Evolutionary conservation across 2,329 filamentous ascomycete species (phyloP).

Genomic region (Anthostomella pinea): DNA sequence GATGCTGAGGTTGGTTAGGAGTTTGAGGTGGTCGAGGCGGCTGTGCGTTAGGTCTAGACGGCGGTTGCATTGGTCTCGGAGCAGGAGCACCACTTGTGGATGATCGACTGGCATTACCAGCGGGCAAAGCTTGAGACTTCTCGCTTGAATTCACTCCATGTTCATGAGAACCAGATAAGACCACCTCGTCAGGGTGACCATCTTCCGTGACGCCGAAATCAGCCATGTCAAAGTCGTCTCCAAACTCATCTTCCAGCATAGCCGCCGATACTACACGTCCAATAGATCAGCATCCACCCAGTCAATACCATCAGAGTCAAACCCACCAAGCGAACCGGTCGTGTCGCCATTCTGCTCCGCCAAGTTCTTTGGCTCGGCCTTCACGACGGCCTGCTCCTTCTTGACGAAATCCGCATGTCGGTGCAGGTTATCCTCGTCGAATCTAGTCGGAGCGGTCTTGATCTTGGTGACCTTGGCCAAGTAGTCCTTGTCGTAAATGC

Average conservation of each 20-base stretch:
- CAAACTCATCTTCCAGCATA: slow-evolving; percentile 33
- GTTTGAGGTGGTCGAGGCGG: slow-evolving; percentile 35
- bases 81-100: slow-evolving; percentile 22
- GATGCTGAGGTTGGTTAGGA: slow-evolving; percentile 31
- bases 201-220: slow-evolving; percentile 70
- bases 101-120: slow-evolving; percentile 24
- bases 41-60: slow-evolving; percentile 32
- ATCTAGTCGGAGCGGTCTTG: slow-evolving; percentile 74
- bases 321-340: slow-evolving; percentile 41
- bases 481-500: slow-evolving; percentile 96
- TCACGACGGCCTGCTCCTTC: slow-evolving; percentile 43
- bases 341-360: slow-evolving; percentile 28
- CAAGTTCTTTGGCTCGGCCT: slow-evolving; percentile 27
- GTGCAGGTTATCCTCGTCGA: slow-evolving; percentile 76
- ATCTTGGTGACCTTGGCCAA: slow-evolving; percentile 85
- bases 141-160: slow-evolving; percentile 26
- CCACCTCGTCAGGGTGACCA: slow-evolving; percentile 74
- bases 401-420: slow-evolving; percentile 75
- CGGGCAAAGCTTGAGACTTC: slow-evolving; percentile 22
- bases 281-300: slow-evolving; percentile 33
- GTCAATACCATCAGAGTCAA: slow-evolving; percentile 37
- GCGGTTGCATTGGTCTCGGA: slow-evolving; percentile 37
- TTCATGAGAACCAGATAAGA: slow-evolving; percentile 44
- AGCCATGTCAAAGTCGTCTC: slow-evolving; percentile 73
- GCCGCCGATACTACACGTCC: slow-evolving; percentile 31